Evolutionary conservation across 108 stramenopile genomes (phyloP).

Genomic region (Aurantiochytrium sp.): DNA sequence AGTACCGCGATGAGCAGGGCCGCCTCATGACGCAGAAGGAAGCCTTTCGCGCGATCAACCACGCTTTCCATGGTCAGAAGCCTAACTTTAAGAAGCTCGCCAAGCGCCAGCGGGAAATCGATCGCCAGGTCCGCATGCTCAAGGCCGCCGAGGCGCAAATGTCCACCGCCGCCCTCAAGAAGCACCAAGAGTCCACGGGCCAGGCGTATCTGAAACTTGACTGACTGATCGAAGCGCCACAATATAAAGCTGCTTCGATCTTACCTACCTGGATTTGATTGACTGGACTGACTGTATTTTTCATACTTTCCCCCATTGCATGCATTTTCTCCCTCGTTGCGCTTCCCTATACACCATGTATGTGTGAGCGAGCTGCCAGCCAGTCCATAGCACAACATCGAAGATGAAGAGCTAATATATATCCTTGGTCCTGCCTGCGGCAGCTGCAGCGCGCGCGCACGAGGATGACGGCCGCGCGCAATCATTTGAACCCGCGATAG

Average conservation of each 20-base stretch:
- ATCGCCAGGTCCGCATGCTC: slow-evolving; percentile 35
- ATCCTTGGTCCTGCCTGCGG: too few relatives aligned
- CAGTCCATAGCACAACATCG: too few relatives aligned
- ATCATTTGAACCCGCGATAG: too few relatives aligned
- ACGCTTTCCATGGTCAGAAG: slow-evolving; percentile 94
- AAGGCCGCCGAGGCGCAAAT: not conserved
- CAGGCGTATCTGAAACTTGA: not conserved
- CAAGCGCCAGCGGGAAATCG: slow-evolving; percentile 51
- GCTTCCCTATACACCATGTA: too few relatives aligned
- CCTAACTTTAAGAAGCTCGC: slow-evolving; percentile 89
- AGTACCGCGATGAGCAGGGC: slow-evolving; percentile 91
- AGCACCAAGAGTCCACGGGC: not conserved
- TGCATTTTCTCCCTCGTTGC: too few relatives aligned
- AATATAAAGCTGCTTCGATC: not conserved
- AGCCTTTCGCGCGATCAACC: slow-evolving; percentile 88
- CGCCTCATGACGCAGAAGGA: slow-evolving; percentile 85
- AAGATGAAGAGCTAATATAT: too few relatives aligned
- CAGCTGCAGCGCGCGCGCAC: not conserved
- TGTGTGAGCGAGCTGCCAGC: too few relatives aligned
- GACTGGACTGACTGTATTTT: not conserved
- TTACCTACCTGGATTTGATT: not conserved
- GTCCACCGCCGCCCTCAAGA: not conserved
- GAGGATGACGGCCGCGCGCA: not conserved
- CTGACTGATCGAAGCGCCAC: not conserved
- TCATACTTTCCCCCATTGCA: too few relatives aligned